Conservation (phyloP, 2,329 filamentous ascomycete species). For the Cladobotryum mycophilum region DNA sequence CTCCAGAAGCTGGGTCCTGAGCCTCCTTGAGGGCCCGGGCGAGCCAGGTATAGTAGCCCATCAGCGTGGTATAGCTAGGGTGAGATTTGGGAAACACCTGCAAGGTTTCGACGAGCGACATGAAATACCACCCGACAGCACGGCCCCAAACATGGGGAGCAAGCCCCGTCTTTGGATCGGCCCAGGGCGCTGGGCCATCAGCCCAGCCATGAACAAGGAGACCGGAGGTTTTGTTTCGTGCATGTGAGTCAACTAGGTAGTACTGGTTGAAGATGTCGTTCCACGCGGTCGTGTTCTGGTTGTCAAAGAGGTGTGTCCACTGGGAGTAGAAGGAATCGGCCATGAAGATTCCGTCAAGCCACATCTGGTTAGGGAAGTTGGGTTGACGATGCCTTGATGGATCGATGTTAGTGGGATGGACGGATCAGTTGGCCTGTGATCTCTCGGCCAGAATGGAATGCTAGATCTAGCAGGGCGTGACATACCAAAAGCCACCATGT, state of each 20-base stretch:
- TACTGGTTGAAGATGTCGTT: slow-evolving; percentile 41
- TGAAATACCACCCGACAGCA: slow-evolving; percentile 47
- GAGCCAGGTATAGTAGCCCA: slow-evolving; percentile 34
- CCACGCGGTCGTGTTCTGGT: slow-evolving; percentile 34
- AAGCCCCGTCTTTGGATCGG: slow-evolving; percentile 41
- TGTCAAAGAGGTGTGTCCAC: slow-evolving; percentile 34
- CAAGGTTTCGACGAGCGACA: slow-evolving; percentile 44
- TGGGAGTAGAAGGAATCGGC: slow-evolving; percentile 38
- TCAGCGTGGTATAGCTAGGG: slow-evolving; percentile 29
- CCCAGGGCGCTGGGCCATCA: slow-evolving; percentile 40
- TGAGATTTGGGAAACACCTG: slow-evolving; percentile 37
- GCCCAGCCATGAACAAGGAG: slow-evolving; percentile 51
- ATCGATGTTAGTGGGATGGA: background rate
- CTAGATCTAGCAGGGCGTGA: background rate
- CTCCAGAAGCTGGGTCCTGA: slow-evolving; percentile 35
- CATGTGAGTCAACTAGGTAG: slow-evolving; percentile 38
- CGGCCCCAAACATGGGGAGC: slow-evolving; percentile 47
- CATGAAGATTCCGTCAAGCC: slow-evolving; percentile 52
- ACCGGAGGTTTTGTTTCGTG: slow-evolving; percentile 31
- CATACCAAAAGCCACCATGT: slow-evolving; percentile 45
- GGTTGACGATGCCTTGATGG: slow-evolving; percentile 31
- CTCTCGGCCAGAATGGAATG: too few relatives aligned
- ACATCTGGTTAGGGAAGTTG: slow-evolving; percentile 48
- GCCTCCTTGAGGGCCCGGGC: slow-evolving; percentile 35
- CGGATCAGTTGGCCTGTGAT: too few relatives aligned